Evolutionary conservation across 345 rosid species (phyloP), one percentile per base, ranked within the genome.

Genomic region (Camelina laxa): DNA sequence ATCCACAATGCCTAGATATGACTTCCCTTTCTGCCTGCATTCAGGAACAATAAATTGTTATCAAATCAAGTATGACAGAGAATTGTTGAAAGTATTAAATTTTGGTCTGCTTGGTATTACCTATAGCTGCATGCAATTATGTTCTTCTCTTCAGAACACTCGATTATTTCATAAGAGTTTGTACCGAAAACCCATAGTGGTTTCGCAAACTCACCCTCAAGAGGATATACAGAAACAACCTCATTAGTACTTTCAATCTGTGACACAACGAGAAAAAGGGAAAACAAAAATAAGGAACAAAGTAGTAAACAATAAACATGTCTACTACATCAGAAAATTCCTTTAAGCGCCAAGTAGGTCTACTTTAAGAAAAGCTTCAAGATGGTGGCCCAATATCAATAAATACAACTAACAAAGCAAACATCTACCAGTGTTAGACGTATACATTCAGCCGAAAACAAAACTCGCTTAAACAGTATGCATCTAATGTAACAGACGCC

Each of bases 1-100:
- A 60, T 95, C 90, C 80, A 95, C 67, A 62, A 92, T 72, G 61
- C 92, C 95, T 75, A 92, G 89, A 82, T 84, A 85, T 41, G 99
- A 90, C 83, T 79, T 94, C 69, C 99, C 97, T 71, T 88, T 85
- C 76, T 87, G 89, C 90, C 99, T 94, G 92, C 76, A 85, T 72
- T 53, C 67, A 80, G 61, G 61, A 50, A 65, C 15, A 53, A 38
- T 68, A 41, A 51, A 48, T 15, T 58, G 58, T 33, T 5, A 80
- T 22, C 59, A 15, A 70, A 57, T 20, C 33, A 24, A 44, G 51
- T 60, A 63, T 36, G 50, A 36, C 47, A 67, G 22, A 65, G n/a
- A 57, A 51, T 14, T 12, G 53, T 35, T 44, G 49, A 31, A 51
- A 59, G 19, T n/a, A 44, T 65, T 54, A 20, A 14, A 58, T 55